Evolutionary conservation across 2,329 filamentous ascomycete species (phyloP), one percentile per base, ranked within the genome.

Genomic region (Ceratocystis variospora): DNA sequence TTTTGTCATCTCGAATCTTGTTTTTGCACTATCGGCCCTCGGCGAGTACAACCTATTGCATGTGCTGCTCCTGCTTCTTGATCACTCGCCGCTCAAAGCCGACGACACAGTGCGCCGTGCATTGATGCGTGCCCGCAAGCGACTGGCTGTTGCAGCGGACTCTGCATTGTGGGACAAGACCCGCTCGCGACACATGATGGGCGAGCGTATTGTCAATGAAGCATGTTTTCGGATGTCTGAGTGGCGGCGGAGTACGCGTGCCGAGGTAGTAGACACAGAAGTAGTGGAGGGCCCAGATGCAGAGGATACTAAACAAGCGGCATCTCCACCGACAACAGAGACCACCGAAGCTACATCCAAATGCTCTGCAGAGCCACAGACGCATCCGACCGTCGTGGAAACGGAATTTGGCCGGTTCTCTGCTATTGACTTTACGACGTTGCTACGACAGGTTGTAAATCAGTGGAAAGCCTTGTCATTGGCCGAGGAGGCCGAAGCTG

Each of bases 11-110:
- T 68, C 66, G 1, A 68, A 68, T 19, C 44, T 68, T 25, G 61
- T 68, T 8, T 68, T 68, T 68, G 63, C 63, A 8, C 31, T 66
- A 25, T 68, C 66, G 15, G 66, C 66, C 2, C 48, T 68, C 10
- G 31, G 48, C 33, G 63, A 68, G 12, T 68, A 68, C 61, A 55
- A 65, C n/a, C 5, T 66, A 10, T 25, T 68, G 15, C 33, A 63
- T 5, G 61, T 65, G 6, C 41, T 68, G 33, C 22, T 68, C 41
- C 25, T 44, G 2, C 61, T 65, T 6, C n/a, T 68, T 25, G 57
- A 62, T 17, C 22, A 33, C 3, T 33, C 57, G 31, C 17, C 37
- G 33, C 53, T 65, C 7, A n/a, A 22, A 19, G 48, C 66, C n/a
- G 66, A 68, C 17, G 50, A 50, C 12, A 63, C 55, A 2, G 46